A percentile compares a stretch with the other conserved stretches of the same genome.
phyloP scores from a whole-genome alignment of 805 yeast species.

The Ogataea neopini region DNA sequence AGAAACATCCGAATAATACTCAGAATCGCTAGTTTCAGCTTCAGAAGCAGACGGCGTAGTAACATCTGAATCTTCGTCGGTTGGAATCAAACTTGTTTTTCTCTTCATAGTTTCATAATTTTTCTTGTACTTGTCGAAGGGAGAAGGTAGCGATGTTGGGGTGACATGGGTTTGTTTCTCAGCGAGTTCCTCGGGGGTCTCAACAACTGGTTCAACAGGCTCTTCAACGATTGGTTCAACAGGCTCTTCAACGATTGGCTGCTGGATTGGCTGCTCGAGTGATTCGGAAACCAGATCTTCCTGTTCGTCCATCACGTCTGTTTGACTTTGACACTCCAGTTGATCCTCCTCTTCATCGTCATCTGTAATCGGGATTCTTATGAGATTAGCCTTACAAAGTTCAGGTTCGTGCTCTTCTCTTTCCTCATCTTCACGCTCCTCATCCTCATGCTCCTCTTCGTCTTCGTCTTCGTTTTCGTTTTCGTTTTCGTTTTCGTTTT shows the following conservation, averaged over 20 bases:
- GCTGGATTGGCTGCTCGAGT: too few relatives aligned
- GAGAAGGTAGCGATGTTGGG: too few relatives aligned
- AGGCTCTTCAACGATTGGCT: not conserved
- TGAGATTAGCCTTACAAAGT: constrained; percentile 4
- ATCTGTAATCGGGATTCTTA: constrained; percentile 12
- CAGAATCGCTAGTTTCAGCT: constrained; percentile 1
- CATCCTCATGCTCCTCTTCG: not conserved
- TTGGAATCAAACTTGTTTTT: constrained; percentile 27
- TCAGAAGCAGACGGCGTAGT: constrained; percentile 2
- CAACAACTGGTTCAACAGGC: too few relatives aligned
- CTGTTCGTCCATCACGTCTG: too few relatives aligned
- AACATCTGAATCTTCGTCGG: constrained; percentile 9
- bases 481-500: not conserved
- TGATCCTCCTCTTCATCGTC: not conserved
- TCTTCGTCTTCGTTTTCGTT: constrained; percentile 1
- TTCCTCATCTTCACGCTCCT: too few relatives aligned
- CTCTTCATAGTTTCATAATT: constrained; percentile 31
- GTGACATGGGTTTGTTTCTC: too few relatives aligned
- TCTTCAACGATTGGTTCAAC: not conserved
- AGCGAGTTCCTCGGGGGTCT: too few relatives aligned
- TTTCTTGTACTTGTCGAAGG: constrained; percentile 18
- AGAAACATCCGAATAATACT: constrained; percentile 8
- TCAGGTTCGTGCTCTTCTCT: too few relatives aligned
- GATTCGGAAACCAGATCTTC: too few relatives aligned
- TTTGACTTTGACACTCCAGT: too few relatives aligned